Evolutionary conservation across 139 green algal species (phyloP).

Genomic region (Volvox reticuliferus): DNA sequence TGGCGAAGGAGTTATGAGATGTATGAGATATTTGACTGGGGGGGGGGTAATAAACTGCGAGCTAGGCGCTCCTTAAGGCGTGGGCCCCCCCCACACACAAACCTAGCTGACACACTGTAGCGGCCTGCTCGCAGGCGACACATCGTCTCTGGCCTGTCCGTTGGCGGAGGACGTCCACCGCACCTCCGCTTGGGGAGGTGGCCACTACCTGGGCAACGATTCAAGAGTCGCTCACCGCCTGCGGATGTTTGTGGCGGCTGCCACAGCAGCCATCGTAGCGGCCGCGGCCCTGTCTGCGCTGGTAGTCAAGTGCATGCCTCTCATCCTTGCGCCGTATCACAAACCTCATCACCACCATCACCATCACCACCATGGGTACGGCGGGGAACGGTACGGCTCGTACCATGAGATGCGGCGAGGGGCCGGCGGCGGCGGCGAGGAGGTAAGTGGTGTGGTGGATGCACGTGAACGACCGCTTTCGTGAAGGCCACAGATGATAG

Average conservation of each 20-base stretch:
- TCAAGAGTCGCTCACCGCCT: background rate
- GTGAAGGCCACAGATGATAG: no score
- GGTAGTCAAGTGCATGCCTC: conserved; percentile 49
- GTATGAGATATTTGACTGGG: no score
- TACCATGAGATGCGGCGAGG: background rate
- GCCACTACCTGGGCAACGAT: background rate
- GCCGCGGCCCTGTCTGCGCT: conserved; percentile 13
- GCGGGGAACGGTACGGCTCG: background rate
- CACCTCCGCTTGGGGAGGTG: background rate
- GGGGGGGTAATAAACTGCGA: no score
- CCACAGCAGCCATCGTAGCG: background rate
- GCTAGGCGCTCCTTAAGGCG: background rate
- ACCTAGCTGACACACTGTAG: no score
- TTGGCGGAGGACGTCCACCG: conserved; percentile 37
- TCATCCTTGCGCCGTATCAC: conserved; percentile 42
- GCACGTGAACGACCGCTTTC: no score
- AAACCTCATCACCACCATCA: background rate
- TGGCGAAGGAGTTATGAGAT: background rate
- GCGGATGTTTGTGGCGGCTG: conserved; percentile 24
- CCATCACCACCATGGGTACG: background rate
- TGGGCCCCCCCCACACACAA: background rate
- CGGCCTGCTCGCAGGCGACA: conserved; percentile 1
- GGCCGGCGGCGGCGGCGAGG: background rate
- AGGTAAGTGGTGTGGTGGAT: no score
- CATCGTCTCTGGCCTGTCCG: conserved; percentile 31